Percentiles rank a stretch among this genome's conserved stretches.
phyloP scores from a whole-genome alignment of 1,284 basidiomycete species.

The Ganoderma sp. region DNA sequence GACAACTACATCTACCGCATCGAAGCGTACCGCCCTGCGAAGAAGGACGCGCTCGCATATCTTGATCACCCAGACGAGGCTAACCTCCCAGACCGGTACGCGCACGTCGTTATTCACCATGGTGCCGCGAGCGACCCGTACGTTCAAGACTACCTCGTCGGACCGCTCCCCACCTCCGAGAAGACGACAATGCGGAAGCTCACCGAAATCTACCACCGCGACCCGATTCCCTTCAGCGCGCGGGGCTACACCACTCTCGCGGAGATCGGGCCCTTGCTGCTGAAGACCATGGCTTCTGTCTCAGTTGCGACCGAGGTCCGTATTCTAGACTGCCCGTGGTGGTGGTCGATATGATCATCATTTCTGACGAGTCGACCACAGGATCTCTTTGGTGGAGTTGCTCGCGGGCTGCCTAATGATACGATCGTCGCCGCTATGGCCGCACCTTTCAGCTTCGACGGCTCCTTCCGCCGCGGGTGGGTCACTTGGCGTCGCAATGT shows the following conservation, averaged over 20 bases:
- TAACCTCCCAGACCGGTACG: constrained; percentile 44
- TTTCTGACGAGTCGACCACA: constrained; percentile 44
- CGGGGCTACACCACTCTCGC: constrained; percentile 46
- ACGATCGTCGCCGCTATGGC: constrained; percentile 51
- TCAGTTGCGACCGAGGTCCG: constrained; percentile 49
- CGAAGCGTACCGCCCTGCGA: constrained; percentile 56
- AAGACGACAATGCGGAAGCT: constrained; percentile 47
- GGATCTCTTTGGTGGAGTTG: constrained; percentile 53
- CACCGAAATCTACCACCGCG: constrained; percentile 57
- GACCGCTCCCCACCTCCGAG: constrained; percentile 55
- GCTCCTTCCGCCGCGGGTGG: constrained; percentile 62
- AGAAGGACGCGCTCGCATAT: constrained; percentile 56
- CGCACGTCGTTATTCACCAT: constrained; percentile 59
- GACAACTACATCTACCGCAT: constrained; percentile 59
- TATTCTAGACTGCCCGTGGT: constrained; percentile 15
- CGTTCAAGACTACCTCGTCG: constrained; percentile 60
- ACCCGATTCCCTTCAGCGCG: constrained; percentile 58
- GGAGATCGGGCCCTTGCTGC: constrained; percentile 46
- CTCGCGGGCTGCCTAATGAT: constrained; percentile 48
- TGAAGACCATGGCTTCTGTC: constrained; percentile 41
- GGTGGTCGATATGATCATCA: constrained; percentile 52
- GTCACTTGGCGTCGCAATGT: constrained; percentile 53
- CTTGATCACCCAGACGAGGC: constrained; percentile 43
- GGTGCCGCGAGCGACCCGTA: constrained; percentile 50
- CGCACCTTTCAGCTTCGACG: constrained; percentile 56